Evolutionary conservation across 768 basidiomycete genomes (phyloP), one percentile per base, ranked within the genome.

Genomic region (Hericium erinaceus): DNA sequence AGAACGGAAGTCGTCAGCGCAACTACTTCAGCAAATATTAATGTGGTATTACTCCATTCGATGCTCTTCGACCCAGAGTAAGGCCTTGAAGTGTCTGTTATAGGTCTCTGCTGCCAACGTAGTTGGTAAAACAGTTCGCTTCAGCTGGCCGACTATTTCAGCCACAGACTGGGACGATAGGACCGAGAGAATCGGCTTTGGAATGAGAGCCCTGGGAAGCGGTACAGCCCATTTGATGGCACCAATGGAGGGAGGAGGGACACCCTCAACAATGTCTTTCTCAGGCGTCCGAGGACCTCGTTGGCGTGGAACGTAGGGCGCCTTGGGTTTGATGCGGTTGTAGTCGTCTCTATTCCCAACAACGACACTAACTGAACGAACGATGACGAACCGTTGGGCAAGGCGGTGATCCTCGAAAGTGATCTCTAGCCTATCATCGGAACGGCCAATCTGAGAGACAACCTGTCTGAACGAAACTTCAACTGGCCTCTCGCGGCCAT

Each of bases 31-130:
- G 26, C 26, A 26, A 26, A 26, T 5, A 26, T 26, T 5, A 26
- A 26, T 26, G 26, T 26, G 26, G 5, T 26, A 26, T 26, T 52
- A 67, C 68, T 65, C 64, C 59, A 65, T 64, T 1, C 65, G 58
- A 20, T 53, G 54, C 56, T 74, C 83, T 61, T 85, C 82, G 1
- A 76, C 70, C 81, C 82, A 83, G 0, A 85, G 62, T 4, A 86
- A 65, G 18, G 70, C 64, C 64, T 79, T 78, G 69, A 81, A 84
- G 52, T 73, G 70, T 0, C 73, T 67, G 0, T 70, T 69, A 60
- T 84, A 81, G 0, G 75, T 73, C 1, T 64, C 65, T 24, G 62
- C 67, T 49, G 75, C 66, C 12, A 84, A 60, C 0, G 48, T 52
- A 0, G 18, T n/a, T 0, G 83, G 82, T 10, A 86, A 60, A 48